phyloP scores from a whole-genome alignment of 1,284 basidiomycete genomes.

The Malassezia equina region DNA sequence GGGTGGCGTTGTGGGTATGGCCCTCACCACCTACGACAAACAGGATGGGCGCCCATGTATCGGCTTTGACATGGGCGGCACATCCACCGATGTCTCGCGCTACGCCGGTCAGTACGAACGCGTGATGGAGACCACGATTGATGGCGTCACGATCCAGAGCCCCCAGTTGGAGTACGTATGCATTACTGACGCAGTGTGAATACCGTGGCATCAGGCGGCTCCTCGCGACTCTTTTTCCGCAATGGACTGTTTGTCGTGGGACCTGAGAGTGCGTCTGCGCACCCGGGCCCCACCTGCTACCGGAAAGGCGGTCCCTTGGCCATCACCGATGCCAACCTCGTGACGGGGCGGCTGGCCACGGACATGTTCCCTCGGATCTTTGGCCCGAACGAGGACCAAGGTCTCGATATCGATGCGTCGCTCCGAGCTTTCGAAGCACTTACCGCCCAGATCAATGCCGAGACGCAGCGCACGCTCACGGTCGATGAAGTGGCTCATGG shows the following conservation, averaged over 20 bases:
- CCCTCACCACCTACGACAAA: conserved; percentile 69
- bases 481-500: conserved; percentile 83
- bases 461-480: conserved; percentile 55
- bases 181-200: conserved; percentile 23
- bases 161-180: conserved; percentile 55
- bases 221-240: conserved; percentile 40
- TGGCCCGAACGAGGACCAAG: conserved; percentile 70
- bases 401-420: conserved; percentile 59
- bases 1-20: conserved; percentile 78
- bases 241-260: conserved; percentile 45
- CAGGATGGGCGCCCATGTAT: conserved; percentile 61
- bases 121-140: conserved; percentile 81
- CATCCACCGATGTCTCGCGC: conserved; percentile 72
- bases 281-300: conserved; percentile 45
- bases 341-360: conserved; percentile 39
- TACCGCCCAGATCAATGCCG: conserved; percentile 59
- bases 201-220: conserved; percentile 44
- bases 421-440: conserved; percentile 59
- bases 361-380: conserved; percentile 70
- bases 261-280: conserved; percentile 42
- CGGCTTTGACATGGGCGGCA: conserved; percentile 58
- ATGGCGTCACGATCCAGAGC: conserved; percentile 75
- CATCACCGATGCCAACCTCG: conserved; percentile 46
- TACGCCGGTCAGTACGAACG: conserved; percentile 75
- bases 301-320: conserved; percentile 45